Base-by-base conservation (phyloP, 2,329 filamentous ascomycete genomes). In the Tetracladium maxilliforme region DNA sequence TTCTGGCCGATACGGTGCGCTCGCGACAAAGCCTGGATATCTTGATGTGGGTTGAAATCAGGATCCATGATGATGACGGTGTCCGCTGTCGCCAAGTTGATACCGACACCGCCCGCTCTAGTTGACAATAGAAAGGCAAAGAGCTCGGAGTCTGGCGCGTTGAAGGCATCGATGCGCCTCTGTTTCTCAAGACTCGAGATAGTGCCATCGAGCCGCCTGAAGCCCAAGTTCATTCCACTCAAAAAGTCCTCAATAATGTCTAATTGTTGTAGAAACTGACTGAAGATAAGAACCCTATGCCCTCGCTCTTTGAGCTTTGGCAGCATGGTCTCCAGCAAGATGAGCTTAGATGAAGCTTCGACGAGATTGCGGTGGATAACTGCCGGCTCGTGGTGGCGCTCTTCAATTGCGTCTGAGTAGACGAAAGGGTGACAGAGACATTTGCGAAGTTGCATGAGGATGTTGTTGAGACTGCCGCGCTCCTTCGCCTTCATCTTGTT, bases 11-110 rank as follows among this genome's bases (percentile, higher is more conserved):
- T 95, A 14, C 90, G 77, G 49, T 98, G 90, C 11, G 87, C 90
- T 35, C 92, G 74, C 16, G 87, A 92, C 16, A 98, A 63, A 1
- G 90, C 90, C 48, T 98, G 90, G 20, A 98, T 79, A 42, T 98
- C 92, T 49, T 98, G 90, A 43, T 98, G 90, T 21, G 86, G 87
- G 33, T 95, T 95, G 56, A 92, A 93, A 44, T 94, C 84, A 0
- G 83, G 83, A 39, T 94, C 86, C 36, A 95, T 71, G 36, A 98
- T 94, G 35, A 98, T 94, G 32, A 98, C 92, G 0, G 90, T 98
- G 43, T 98, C 90, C 4, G 90, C 90, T 6, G 86, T 93, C 1
- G 90, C 90, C 28, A 98, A 63, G 44, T 98, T 98, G 57, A 98
- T 98, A 10, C 90, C 92, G 1, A 98, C 87, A 41, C 92, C 90